Percentiles rank a stretch among this genome's conserved stretches.
phyloP scores from a whole-genome alignment of 148 eudicot species.

The Polygonum maritimum region DNA sequence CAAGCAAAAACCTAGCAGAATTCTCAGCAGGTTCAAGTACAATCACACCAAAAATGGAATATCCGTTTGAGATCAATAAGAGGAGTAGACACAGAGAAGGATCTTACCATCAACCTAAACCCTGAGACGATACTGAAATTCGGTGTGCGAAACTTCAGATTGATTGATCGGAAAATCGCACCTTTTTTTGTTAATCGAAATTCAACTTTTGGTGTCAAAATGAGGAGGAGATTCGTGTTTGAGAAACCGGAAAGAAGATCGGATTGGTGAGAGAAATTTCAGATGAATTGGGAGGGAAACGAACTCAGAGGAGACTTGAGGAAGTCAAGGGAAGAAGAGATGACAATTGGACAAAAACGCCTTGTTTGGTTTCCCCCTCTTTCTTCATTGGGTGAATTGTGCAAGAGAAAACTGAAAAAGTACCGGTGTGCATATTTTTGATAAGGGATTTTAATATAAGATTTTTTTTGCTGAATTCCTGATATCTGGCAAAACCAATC shows the following conservation, averaged over 20 bases:
- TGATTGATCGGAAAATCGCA: constrained; percentile 1
- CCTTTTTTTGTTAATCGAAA: background rate
- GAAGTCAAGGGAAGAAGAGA: constrained; percentile 6
- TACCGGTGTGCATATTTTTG: background rate
- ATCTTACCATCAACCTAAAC: background rate
- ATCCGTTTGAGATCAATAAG: background rate
- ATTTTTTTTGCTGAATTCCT: background rate
- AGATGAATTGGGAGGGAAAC: background rate
- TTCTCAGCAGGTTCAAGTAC: background rate
- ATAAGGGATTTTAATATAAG: background rate
- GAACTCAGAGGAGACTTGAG: background rate
- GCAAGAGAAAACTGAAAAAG: background rate
- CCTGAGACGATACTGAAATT: constrained; percentile 2
- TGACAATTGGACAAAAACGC: background rate
- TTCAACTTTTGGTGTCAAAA: background rate
- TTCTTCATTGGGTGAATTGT: background rate
- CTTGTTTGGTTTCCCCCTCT: background rate
- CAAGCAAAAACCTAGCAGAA: background rate
- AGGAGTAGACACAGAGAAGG: background rate
- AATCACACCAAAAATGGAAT: background rate
- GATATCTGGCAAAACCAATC: background rate
- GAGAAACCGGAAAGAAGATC: background rate
- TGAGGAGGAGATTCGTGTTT: background rate
- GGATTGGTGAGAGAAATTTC: background rate
- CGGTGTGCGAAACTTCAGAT: background rate